Base-by-base conservation (phyloP, 2,329 filamentous ascomycete species). In the Aureobasidium sp. region DNA sequence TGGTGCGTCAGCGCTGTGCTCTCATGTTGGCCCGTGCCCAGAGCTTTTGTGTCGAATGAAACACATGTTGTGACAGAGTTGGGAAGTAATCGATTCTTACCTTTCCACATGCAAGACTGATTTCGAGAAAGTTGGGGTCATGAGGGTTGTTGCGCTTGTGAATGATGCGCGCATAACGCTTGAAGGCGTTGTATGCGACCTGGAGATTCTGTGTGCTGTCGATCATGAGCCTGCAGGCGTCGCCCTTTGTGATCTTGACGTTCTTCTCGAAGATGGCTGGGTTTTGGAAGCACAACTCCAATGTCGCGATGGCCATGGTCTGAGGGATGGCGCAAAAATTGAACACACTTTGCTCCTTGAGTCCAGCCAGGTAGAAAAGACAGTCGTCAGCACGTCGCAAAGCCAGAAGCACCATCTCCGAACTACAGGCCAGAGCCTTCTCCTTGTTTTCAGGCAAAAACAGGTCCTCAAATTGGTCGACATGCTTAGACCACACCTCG, bases 301-400 rank as follows among this genome's bases (percentile, higher is more conserved):
- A 74, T 0, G 91, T 97, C 7, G 93, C 91, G 68, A 98, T 96
- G 50, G 91, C 93, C 93, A 98, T 98, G 59, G 84, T 78, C 71
- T 98, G 93, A 2, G 93, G 93, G 59, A 98, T 98, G 54, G 91
- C 91, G 42, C 90, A 90, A 70, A 98, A 98, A 78, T 98, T 98
- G 81, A 98, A 98, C 22, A 95, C 89, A 66, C 89, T 95, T 74
- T 98, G 93, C 66, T 98, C 93, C 60, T 85, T 85, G 59, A 98
- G 82, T 41, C 88, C 93, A 4, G 91, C 91, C 74, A 98, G 89
- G 73, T 97, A 98, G 75, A 90, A 96, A n/a, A 98, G 73, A 67
- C 91, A 97, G 66, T 97, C 90, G 59, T 96, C 90, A 4, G 81
- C 86, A 61, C 95, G 87, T 65, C 84, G 83, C 38, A 98, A 77